These are phyloP conservation scores for Geosiphon pyriformis DNA, from an alignment of 192 early-diverging fungal genomes.

Conservation along the genomic window DNA sequence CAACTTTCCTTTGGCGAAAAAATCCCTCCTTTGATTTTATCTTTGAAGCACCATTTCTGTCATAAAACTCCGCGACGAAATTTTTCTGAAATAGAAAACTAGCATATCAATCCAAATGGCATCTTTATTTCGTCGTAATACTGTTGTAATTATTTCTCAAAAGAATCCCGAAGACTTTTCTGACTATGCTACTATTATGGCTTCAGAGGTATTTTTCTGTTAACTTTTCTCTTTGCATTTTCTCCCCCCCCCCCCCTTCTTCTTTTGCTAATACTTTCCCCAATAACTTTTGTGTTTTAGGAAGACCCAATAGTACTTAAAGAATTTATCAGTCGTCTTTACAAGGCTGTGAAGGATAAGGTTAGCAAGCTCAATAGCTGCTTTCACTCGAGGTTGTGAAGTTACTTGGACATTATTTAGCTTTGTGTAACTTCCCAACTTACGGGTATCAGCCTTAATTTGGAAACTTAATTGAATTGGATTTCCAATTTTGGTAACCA, in stretches of 20 bases:
- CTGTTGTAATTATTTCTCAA: background rate
- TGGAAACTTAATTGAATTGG: no score
- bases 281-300: background rate
- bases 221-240: background rate
- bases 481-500: no score
- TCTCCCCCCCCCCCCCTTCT: background rate
- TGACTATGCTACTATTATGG: slow-evolving; percentile 16
- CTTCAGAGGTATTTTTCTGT: slow-evolving; percentile 10
- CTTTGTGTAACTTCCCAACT: no score
- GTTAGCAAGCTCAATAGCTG: no score
- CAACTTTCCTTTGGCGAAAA: background rate
- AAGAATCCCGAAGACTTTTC: slow-evolving; percentile 17
- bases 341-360: slow-evolving; percentile 20
- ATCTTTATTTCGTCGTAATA: slow-evolving; percentile 16
- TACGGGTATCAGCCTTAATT: no score
- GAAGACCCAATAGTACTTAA: slow-evolving; percentile 16
- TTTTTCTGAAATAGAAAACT: background rate
- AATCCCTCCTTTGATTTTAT: background rate
- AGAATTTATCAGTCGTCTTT: slow-evolving; percentile 20
- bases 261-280: background rate
- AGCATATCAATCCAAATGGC: background rate
- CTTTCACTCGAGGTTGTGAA: no score
- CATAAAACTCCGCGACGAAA: no score
- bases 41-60: background rate
- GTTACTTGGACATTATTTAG: no score